Conservation (phyloP, 2,329 filamentous ascomycete species). For the Hypocrella siamensis region DNA sequence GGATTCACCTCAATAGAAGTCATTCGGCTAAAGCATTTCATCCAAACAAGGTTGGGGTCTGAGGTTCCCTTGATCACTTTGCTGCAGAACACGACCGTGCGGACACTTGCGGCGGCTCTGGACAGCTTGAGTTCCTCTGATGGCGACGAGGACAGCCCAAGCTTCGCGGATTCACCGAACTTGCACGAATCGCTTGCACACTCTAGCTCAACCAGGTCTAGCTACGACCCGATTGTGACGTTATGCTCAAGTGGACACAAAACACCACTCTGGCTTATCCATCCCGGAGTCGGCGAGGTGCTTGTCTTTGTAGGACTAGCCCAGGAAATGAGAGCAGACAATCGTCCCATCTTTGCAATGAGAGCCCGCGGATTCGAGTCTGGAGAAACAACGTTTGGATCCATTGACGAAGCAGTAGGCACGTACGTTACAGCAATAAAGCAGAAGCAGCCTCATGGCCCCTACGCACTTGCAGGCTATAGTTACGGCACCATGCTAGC, state of each 20-base stretch:
- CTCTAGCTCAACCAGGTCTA: too few relatives aligned
- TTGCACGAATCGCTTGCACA: slow-evolving; percentile 2
- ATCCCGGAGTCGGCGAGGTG: slow-evolving; percentile 25
- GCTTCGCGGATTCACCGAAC: background rate
- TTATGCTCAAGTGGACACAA: slow-evolving; percentile 15
- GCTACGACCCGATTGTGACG: slow-evolving; percentile 21
- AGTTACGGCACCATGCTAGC: slow-evolving; percentile 32
- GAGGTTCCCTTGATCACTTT: slow-evolving; percentile 17
- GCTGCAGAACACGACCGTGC: slow-evolving; percentile 14
- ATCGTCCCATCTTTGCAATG: slow-evolving; percentile 30
- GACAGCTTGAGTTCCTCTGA: background rate
- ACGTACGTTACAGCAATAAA: slow-evolving; percentile 4
- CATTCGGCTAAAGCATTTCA: slow-evolving; percentile 19
- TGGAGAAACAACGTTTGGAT: slow-evolving; percentile 19
- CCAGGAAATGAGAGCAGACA: slow-evolving; percentile 17
- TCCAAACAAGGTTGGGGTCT: slow-evolving; percentile 9
- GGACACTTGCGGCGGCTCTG: too few relatives aligned
- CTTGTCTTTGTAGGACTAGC: slow-evolving; percentile 23
- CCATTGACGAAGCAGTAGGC: background rate
- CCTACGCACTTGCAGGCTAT: slow-evolving; percentile 35
- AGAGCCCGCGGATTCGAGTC: slow-evolving; percentile 26
- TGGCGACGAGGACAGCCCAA: too few relatives aligned
- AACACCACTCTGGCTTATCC: slow-evolving; percentile 23
- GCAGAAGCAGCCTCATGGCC: slow-evolving; percentile 19
- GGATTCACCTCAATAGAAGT: slow-evolving; percentile 24